phyloP scores from a whole-genome alignment of 768 basidiomycete species.

The Trametes coccinea region DNA sequence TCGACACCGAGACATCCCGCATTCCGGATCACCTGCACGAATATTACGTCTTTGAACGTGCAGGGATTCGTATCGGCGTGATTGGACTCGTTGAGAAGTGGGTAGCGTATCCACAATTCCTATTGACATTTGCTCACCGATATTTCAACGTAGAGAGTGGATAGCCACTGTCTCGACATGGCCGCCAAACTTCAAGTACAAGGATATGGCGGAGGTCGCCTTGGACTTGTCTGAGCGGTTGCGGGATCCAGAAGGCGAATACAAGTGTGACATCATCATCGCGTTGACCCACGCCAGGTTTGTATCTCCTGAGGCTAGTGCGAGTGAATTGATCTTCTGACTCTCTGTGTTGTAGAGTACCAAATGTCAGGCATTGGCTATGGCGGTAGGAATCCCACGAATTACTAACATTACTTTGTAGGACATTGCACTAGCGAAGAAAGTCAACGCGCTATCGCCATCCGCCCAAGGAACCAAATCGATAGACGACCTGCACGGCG shows the following conservation, averaged over 20 bases:
- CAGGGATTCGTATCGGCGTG: constrained; percentile 71
- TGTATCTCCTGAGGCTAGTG: constrained; percentile 12
- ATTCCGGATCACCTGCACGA: constrained; percentile 63
- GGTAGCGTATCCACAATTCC: constrained; percentile 13
- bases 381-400: not conserved
- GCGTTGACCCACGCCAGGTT: constrained; percentile 85
- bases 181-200: constrained; percentile 78
- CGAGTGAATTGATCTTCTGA: too few species aligned
- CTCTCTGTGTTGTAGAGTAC: constrained; percentile 26
- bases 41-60: constrained; percentile 67
- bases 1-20: constrained; percentile 62
- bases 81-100: constrained; percentile 90
- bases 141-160: constrained; percentile 64
- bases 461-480: constrained; percentile 44
- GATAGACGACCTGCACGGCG: constrained; percentile 64
- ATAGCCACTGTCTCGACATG: constrained; percentile 85
- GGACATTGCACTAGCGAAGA: constrained; percentile 74
- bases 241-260: constrained; percentile 66
- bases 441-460: constrained; percentile 60
- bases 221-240: constrained; percentile 70
- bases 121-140: not conserved
- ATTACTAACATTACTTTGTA: constrained; percentile 29
- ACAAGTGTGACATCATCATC: constrained; percentile 79
- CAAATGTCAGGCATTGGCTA: constrained; percentile 29
- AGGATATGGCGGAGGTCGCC: constrained; percentile 72